Base-by-base conservation (phyloP, 495 filamentous ascomycete species). In the Bryoglossum gracile region DNA sequence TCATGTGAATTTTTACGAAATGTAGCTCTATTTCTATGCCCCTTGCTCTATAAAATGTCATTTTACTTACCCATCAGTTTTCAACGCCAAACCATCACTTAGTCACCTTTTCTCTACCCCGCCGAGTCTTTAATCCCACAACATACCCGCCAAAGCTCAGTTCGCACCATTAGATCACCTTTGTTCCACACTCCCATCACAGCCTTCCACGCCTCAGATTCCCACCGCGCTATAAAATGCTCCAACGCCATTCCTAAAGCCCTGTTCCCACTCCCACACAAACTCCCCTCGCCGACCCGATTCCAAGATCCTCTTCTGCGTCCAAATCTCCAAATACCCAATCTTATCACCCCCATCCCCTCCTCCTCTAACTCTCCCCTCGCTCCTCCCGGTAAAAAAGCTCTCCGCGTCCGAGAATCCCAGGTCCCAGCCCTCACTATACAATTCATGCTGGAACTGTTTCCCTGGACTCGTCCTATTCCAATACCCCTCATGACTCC, bases 221-320 rank as follows among this genome's bases (percentile, higher is more conserved):
- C 43, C 44, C 5, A 39, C 44, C 42, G 19, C 10, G 5, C 37
- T 17, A 38, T 53, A 42, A 51, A 77, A 74, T 24, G 69, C 67
- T 11, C 25, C 44, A 19, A 74, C 56, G 0, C 72, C 77, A 51
- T 62, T 54, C 38, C 74, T 50, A 16, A 79, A 58, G 2, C 74
- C 75, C 50, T 70, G 70, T 57, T 79, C 77, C 62, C 65, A 79
- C 48, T 76, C 68, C 70, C 72, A 74, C 8, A 64, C 57, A 50
- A 65, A 72, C 33, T 58, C 53, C 13, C 67, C 69, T 28, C 43
- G 51, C 43, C 68, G 57, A 21, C 65, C 68, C 35, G 60, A 62
- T 52, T 78, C 74, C 14, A 60, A 28, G 16, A 78, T 50, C 40
- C 77, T 68, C 67, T 78, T 78, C 54, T 65, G 49, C 22, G 68